phyloP scores from a whole-genome alignment of 192 early-diverging fungal genomes.

The Phycomyces blakesleeanus region DNA sequence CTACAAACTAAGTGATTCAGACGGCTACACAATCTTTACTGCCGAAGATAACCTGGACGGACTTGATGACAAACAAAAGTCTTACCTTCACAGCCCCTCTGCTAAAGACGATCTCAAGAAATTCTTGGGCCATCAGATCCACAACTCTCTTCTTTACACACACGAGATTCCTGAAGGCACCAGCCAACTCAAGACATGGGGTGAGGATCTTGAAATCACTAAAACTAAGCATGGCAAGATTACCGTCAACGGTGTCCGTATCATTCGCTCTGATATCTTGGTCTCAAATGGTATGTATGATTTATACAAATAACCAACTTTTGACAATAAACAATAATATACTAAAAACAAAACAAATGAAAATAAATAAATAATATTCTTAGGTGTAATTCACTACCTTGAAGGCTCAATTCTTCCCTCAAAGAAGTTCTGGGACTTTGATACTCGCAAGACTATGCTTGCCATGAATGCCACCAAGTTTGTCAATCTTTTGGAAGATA shows the following conservation, averaged over 20 bases:
- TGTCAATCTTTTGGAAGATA: slow-evolving; percentile 50
- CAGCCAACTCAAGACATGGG: slow-evolving; percentile 8
- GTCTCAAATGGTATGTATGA: slow-evolving; percentile 41
- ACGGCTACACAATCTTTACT: slow-evolving; percentile 46
- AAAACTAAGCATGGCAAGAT: slow-evolving; percentile 16
- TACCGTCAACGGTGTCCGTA: slow-evolving; percentile 18
- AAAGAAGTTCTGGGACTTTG: slow-evolving; percentile 6
- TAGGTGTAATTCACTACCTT: slow-evolving; percentile 40
- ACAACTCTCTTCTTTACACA: slow-evolving; percentile 32
- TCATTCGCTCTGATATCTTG: slow-evolving; percentile 34
- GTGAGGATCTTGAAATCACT: slow-evolving; percentile 18
- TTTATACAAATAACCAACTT: slow-evolving; percentile 4
- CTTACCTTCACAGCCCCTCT: slow-evolving; percentile 28
- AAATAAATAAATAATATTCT: slow-evolving; percentile 12
- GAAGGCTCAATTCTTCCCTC: slow-evolving; percentile 18
- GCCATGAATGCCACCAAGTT: slow-evolving; percentile 69
- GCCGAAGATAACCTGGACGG: slow-evolving; percentile 30
- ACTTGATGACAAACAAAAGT: slow-evolving; percentile 25
- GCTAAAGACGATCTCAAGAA: slow-evolving; percentile 36
- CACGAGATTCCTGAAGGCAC: slow-evolving; percentile 29
- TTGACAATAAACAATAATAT: slow-evolving; percentile 52
- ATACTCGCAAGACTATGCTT: slow-evolving; percentile 35
- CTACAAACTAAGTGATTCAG: slow-evolving; percentile 22
- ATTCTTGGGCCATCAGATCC: slow-evolving; percentile 43
- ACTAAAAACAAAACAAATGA: too few relatives aligned